These are phyloP conservation scores for Halteria grandinella DNA, from an alignment of 73 alveolate genomes.

Conservation along the genomic window DNA sequence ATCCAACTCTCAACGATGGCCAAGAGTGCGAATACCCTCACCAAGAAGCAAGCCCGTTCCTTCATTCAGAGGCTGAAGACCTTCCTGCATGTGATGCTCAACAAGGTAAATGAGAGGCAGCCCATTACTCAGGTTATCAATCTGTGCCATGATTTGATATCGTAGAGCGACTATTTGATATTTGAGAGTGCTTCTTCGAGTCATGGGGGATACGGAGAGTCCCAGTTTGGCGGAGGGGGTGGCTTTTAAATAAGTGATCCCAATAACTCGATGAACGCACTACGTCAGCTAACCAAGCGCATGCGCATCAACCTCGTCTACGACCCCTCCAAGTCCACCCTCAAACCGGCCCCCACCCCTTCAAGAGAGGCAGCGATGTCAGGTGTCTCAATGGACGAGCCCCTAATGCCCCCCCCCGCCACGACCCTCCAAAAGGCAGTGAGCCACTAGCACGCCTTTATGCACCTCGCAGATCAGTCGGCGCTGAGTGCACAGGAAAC, in stretches of 20 bases:
- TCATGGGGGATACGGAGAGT: no score
- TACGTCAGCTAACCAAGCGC: constrained; percentile 28
- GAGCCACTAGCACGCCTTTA: constrained; percentile 25
- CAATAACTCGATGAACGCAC: constrained; percentile 24
- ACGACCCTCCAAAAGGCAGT: background rate
- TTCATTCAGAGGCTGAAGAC: constrained; percentile 24
- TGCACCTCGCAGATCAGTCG: background rate
- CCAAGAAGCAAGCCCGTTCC: constrained; percentile 40
- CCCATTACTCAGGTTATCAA: constrained; percentile 8
- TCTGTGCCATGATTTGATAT: constrained; percentile 31
- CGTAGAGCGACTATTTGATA: constrained; percentile 9
- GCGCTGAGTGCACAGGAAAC: background rate
- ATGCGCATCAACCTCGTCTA: constrained; percentile 20
- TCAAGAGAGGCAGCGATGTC: no score
- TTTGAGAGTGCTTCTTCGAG: no score
- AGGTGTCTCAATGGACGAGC: no score
- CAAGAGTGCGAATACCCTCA: background rate
- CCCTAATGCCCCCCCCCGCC: constrained; percentile 12
- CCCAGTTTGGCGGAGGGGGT: no score
- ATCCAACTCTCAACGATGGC: constrained; percentile 16
- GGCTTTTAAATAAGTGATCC: no score
- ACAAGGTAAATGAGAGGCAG: constrained; percentile 11
- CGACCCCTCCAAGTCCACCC: constrained; percentile 26
- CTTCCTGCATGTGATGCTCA: constrained; percentile 22
- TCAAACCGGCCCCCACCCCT: no score